Conservation (phyloP, 2,329 filamentous ascomycete genomes). For the Beauveria asiatica region DNA sequence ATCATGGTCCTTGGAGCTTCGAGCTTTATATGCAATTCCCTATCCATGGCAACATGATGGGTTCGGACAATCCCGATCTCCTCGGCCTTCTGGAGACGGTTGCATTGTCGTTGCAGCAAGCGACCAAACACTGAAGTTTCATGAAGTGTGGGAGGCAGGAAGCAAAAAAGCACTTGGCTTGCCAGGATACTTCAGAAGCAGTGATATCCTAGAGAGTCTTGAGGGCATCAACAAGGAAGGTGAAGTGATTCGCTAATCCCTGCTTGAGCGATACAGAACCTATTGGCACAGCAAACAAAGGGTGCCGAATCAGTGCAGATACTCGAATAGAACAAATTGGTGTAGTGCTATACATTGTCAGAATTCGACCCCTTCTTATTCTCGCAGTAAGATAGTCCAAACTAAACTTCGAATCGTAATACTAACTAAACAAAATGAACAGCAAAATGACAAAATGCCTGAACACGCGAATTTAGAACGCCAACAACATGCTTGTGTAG, state of each 20-base stretch:
- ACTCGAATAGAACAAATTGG: neutral
- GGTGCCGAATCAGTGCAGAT: neutral
- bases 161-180: slow-evolving; percentile 43
- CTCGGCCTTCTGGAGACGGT: slow-evolving; percentile 25
- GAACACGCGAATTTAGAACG: neutral
- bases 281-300: neutral
- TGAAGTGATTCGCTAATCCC: slow-evolving; percentile 57
- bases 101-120: slow-evolving; percentile 89
- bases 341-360: neutral
- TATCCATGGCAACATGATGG: slow-evolving; percentile 52
- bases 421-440: neutral
- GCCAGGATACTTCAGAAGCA: slow-evolving; percentile 64
- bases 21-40: slow-evolving; percentile 79
- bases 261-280: neutral
- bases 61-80: slow-evolving; percentile 17
- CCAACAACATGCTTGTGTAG: neutral
- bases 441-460: neutral
- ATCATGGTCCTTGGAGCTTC: slow-evolving; percentile 70
- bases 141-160: slow-evolving; percentile 79
- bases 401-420: neutral
- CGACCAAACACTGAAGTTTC: slow-evolving; percentile 88
- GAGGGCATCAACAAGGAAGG: slow-evolving; percentile 72
- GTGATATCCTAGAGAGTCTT: slow-evolving; percentile 73
- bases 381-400: neutral
- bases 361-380: neutral